Base-by-base conservation (phyloP, 1,284 basidiomycete species). In the Grifola frondosa region DNA sequence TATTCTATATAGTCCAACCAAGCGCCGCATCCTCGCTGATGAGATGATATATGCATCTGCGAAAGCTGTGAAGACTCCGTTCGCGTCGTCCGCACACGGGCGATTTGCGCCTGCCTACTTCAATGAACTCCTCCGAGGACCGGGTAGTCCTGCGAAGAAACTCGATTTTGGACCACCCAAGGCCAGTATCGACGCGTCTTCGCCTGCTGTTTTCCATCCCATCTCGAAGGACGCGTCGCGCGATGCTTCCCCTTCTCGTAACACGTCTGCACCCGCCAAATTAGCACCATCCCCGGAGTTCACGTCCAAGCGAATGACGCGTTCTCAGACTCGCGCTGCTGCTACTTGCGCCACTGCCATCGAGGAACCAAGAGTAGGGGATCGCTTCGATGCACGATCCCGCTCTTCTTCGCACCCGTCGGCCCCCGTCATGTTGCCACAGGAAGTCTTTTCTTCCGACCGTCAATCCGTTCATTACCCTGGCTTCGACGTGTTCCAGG, bases 401-500 rank as follows among this genome's bases (percentile, higher is more conserved):
- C 20, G 15, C 9, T 8, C 30, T 26, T 22, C 33, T 22, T 19
- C 34, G 22, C 28, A 23, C 35, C 67, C 67, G 51, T 17, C 44
- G n/a, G 44, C 32, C 44, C 57, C 52, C 34, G 59, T 58, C 17
- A 44, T 63, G 38, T 56, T 73, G 40, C 67, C 72, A 17, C 76
- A 73, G 44, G 70, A 69, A 42, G 61, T 72, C 23, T 74, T 72
- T 13, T 67, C 66, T 17, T 61, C 67, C 30, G 74, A 84, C 56
- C 74, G 74, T 6, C 70, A 75, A 36, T 86, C 84, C 9, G 67
- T 73, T 25, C 87, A 88, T 56, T 86, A 85, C 59, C 86, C 86
- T 8, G 85, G 86, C 13, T 89, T 89, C 54, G 64, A 70, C 40
- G 71, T 88, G 32, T 73, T 76, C 58, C 73, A 67, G 51, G 84